Evolutionary conservation across 169 alveolate species (phyloP).

Genomic region (Miamiensis avidus): DNA sequence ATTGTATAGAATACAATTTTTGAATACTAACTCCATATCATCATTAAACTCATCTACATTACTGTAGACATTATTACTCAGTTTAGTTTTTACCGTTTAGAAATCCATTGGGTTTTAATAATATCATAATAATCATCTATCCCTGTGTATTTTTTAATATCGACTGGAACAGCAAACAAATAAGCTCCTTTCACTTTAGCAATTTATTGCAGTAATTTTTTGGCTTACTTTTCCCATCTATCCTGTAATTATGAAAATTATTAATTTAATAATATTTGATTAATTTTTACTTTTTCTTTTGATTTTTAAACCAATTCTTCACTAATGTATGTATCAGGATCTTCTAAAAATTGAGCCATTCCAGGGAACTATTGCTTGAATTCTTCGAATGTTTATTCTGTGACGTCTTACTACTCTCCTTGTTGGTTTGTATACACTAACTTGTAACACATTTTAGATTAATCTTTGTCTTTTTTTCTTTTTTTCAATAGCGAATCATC

Average conservation of each 20-base stretch:
- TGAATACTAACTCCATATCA: constrained; percentile 55
- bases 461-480: constrained; percentile 18
- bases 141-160: not conserved
- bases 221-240: constrained; percentile 48
- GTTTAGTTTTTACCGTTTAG: constrained; percentile 44
- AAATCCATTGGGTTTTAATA: constrained; percentile 72
- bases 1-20: constrained; percentile 44
- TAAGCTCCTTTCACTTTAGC: constrained; percentile 24
- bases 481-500: not conserved
- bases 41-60: constrained; percentile 40
- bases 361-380: constrained; percentile 34
- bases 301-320: constrained; percentile 31
- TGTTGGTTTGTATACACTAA: constrained; percentile 37
- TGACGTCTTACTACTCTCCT: constrained; percentile 36
- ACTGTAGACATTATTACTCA: constrained; percentile 40
- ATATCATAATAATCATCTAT: constrained; percentile 59
- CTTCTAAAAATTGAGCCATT: constrained; percentile 26
- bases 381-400: constrained; percentile 28
- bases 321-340: constrained; percentile 41
- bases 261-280: no score
- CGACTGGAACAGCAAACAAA: constrained; percentile 19
- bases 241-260: not conserved
- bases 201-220: constrained; percentile 14
- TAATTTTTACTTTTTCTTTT: not conserved
- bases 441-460: constrained; percentile 31